Conservation (phyloP, 2,329 filamentous ascomycete genomes). For the Trichoderma citrinoviride region DNA sequence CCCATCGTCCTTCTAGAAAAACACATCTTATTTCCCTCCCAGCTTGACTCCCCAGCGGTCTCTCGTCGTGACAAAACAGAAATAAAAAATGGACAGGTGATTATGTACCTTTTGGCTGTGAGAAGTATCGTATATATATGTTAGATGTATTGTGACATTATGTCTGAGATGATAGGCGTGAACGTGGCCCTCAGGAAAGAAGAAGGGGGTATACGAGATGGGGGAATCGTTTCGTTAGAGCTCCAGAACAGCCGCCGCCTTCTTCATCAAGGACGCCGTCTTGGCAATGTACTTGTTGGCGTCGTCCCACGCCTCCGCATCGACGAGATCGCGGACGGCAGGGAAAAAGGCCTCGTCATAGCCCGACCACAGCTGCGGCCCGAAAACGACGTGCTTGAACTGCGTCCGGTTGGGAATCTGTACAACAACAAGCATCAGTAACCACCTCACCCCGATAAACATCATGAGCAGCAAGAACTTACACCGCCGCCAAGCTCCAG, state of each 20-base stretch:
- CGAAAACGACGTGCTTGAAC: slow-evolving; percentile 91
- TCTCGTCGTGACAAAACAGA: background rate
- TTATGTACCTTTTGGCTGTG: background rate
- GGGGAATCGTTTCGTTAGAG: slow-evolving; percentile 24
- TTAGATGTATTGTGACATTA: too few relatives aligned
- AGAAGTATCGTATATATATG: slow-evolving; percentile 2
- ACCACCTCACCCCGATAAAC: background rate
- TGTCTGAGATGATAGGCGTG: too few relatives aligned
- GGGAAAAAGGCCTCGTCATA: slow-evolving; percentile 50
- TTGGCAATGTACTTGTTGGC: slow-evolving; percentile 69
- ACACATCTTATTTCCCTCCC: background rate
- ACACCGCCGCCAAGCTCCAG: slow-evolving; percentile 69
- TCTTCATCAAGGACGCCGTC: slow-evolving; percentile 64
- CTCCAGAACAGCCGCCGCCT: slow-evolving; percentile 49
- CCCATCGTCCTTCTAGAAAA: background rate
- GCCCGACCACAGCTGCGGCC: slow-evolving; percentile 70
- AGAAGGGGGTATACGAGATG: slow-evolving; percentile 24
- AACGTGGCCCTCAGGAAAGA: background rate
- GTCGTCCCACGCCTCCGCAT: slow-evolving; percentile 65
- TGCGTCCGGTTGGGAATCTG: slow-evolving; percentile 83
- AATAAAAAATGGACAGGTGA: background rate
- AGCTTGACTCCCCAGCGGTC: background rate
- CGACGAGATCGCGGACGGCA: slow-evolving; percentile 77
- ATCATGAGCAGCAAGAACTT: slow-evolving; percentile 43
- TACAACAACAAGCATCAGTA: background rate